These are phyloP conservation scores for Stropharia rugosoannulata DNA, from an alignment of 768 basidiomycete genomes.

Conservation along the genomic window DNA sequence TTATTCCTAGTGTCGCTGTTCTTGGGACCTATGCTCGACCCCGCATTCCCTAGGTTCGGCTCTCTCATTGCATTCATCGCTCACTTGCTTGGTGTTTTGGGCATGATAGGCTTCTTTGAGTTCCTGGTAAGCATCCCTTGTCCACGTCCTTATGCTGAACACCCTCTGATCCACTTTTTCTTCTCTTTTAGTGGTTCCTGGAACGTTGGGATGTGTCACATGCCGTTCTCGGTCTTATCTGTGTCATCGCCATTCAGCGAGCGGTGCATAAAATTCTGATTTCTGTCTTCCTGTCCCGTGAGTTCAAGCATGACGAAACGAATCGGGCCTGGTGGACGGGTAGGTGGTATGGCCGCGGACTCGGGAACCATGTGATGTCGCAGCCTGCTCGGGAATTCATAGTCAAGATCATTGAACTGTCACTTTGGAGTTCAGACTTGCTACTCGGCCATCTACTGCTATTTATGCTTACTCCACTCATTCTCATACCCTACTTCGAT, in stretches of 20 bases:
- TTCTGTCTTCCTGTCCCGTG: conserved; percentile 90
- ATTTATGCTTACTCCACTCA: conserved; percentile 88
- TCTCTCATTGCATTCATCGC: conserved; percentile 90
- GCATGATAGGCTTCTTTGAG: conserved; percentile 94
- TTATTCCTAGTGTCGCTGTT: conserved; percentile 90
- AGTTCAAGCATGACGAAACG: conserved; percentile 99
- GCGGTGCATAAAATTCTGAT: conserved; percentile 93
- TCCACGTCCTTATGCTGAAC: background rate
- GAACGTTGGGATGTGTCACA: conserved; percentile 91
- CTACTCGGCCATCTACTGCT: conserved; percentile 84
- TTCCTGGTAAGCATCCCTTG: conserved; percentile 69
- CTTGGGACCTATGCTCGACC: conserved; percentile 88
- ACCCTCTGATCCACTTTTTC: conserved; percentile 13
- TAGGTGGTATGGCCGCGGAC: conserved; percentile 92
- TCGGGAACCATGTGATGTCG: conserved; percentile 91
- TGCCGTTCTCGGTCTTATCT: conserved; percentile 90
- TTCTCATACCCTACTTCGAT: conserved; percentile 89
- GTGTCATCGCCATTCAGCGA: conserved; percentile 89
- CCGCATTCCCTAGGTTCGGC: conserved; percentile 85
- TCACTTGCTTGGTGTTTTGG: conserved; percentile 78
- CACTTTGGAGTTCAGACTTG: conserved; percentile 94
- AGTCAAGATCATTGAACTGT: conserved; percentile 97
- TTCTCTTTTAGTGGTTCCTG: conserved; percentile 76
- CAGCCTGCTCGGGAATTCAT: conserved; percentile 97
- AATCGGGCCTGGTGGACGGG: conserved; percentile 99